These are phyloP conservation scores for Dictyostelium citrinum DNA, from an alignment of 78 protist genomes.

Conservation along the genomic window DNA sequence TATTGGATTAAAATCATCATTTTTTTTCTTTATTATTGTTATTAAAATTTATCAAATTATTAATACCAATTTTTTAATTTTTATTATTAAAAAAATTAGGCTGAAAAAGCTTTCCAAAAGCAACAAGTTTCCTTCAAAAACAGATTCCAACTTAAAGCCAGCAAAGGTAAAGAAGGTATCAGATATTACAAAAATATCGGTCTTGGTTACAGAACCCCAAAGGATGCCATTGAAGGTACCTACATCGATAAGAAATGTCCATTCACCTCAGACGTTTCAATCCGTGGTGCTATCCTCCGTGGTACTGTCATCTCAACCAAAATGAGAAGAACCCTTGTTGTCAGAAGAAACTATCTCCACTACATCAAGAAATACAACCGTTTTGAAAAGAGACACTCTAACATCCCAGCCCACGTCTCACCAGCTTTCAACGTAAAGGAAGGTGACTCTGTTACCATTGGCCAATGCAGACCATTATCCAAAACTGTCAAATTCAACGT, in stretches of 20 bases:
- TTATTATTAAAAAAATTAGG: slow-evolving; percentile 62
- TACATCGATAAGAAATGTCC: slow-evolving; percentile 99
- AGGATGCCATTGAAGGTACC: slow-evolving; percentile 88
- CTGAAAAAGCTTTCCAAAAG: slow-evolving; percentile 97
- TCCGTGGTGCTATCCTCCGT: slow-evolving; percentile 98
- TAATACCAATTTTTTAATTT: background rate
- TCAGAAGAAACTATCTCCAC: slow-evolving; percentile 99
- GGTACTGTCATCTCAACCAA: slow-evolving; percentile 93
- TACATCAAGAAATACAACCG: slow-evolving; percentile 99
- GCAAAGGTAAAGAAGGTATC: slow-evolving; percentile 62
- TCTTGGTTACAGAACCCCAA: slow-evolving; percentile 99
- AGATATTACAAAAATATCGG: slow-evolving; percentile 96
- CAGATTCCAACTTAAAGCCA: slow-evolving; percentile 65
- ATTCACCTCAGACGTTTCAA: slow-evolving; percentile 97
- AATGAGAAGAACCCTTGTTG: slow-evolving; percentile 85
- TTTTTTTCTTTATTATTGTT: background rate
- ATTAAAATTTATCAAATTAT: background rate
- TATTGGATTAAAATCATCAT: no score
- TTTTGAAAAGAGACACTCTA: slow-evolving; percentile 99
- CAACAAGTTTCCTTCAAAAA: slow-evolving; percentile 85
- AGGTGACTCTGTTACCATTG: slow-evolving; percentile 96
- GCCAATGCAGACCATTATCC: slow-evolving; percentile 98
- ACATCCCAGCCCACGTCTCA: slow-evolving; percentile 98
- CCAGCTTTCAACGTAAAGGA: slow-evolving; percentile 96
- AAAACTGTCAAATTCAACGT: slow-evolving; percentile 99